Evolutionary conservation across 257 asterid genomes (phyloP), one percentile per base, ranked within the genome.

Genomic region (Solanum verrucosum): DNA sequence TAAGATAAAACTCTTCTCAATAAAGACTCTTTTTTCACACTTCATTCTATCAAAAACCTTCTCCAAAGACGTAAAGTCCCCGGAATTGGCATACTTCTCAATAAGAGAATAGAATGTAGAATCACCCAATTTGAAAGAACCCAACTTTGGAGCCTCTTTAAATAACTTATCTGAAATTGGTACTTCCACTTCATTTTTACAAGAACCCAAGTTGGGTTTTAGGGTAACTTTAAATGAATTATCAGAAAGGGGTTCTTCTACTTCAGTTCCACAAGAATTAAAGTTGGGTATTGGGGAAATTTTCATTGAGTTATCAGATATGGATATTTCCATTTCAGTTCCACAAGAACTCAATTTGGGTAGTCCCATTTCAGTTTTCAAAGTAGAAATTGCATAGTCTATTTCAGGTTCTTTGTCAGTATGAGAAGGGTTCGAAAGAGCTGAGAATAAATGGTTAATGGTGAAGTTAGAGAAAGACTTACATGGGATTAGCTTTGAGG

Each of bases 61-160:
- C 88, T 97, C 99, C 93, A 97, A 42, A 56, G 98, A 92, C 89
- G 86, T 84, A 86, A 97, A 94, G 91, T 96, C 96, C 42, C 95
- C 95, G 33, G 91, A 67, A 15, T 52, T 75, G 27, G 99, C 98
- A 87, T 93, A 94, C 86, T 92, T 87, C 73, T 97, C 93, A 71
- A 97, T 94, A 6, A 95, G 93, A 31, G 97, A 92, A 92, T 93
- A 95, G 88, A 94, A 95, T 7, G 98, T 95, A 89, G 98, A 93
- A 90, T 96, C 99, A 5, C 99, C 98, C 37, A 89, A 93, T 52
- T 90, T 95, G 90, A 90, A 94, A 84, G 98, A 92, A 25, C 99
- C 99, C 56, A 63, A 89, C 34, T 91, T 92, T 15, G 67, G 92
- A 27, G 94, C 92, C 79, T 74, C 85, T 84, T 88, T 88, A 89